phyloP scores from a whole-genome alignment of 495 filamentous ascomycete species.

The Daldinia caldariorum region DNA sequence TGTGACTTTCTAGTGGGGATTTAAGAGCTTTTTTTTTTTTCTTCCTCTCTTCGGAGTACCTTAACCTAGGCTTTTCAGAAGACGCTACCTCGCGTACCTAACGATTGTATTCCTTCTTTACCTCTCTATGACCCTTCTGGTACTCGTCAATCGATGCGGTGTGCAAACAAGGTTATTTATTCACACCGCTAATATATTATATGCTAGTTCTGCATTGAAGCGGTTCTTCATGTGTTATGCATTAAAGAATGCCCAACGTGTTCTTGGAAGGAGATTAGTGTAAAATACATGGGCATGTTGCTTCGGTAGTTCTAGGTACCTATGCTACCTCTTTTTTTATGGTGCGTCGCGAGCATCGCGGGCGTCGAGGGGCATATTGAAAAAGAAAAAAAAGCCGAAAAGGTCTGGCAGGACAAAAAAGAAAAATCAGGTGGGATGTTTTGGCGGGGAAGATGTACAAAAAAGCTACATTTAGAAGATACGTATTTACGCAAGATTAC shows the following conservation, averaged over 20 bases:
- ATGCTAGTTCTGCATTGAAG: slow-evolving; percentile 36
- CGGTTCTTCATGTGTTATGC: slow-evolving; percentile 19
- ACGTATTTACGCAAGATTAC: slow-evolving; percentile 1
- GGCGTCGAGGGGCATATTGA: slow-evolving; percentile 12
- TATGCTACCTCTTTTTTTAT: background rate
- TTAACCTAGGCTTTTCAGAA: slow-evolving; percentile 11
- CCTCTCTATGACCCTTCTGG: background rate
- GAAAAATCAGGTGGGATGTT: slow-evolving; percentile 32
- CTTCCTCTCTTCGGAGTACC: slow-evolving; percentile 3
- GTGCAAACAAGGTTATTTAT: slow-evolving; percentile 31
- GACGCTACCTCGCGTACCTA: no score
- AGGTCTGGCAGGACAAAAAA: background rate
- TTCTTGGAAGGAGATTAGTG: no score
- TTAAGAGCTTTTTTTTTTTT: slow-evolving; percentile 14
- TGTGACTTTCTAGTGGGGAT: slow-evolving; percentile 34
- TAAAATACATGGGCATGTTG: background rate
- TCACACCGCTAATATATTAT: slow-evolving; percentile 41
- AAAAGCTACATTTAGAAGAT: background rate
- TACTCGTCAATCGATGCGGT: slow-evolving; percentile 32
- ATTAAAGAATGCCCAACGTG: slow-evolving; percentile 16
- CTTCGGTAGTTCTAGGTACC: background rate
- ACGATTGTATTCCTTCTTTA: background rate
- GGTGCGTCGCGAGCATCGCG: background rate
- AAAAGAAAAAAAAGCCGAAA: slow-evolving; percentile 9
- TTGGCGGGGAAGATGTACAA: slow-evolving; percentile 26